Evolutionary conservation across 208 protist species (phyloP), one percentile per base, ranked within the genome.

Genomic region (Naegleria gruberi): DNA sequence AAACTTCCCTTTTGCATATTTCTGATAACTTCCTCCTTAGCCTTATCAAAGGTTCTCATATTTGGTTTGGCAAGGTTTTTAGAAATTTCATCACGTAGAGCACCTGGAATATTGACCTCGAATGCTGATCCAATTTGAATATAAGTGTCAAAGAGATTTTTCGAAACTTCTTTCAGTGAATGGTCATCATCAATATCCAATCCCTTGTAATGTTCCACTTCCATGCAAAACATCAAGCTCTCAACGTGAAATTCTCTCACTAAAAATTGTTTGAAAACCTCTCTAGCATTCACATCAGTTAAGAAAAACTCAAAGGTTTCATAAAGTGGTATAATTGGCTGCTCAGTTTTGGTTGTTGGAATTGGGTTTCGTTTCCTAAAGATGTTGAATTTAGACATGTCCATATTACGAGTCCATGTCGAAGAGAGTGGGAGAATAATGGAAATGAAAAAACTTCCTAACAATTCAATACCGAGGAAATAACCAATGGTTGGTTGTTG

Each of bases 201-300:
- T 37, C 30, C 8, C 26, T 45, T 47, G 8, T 51, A 47, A 37
- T 51, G 51, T 46, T 47, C 6, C 17, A 86, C 42, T 47, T 86
- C 82, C 23, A 42, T 86, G 41, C 37, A 30, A 47, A 86, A 86
- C 82, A 86, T 86, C 12, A 86, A 34, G 51, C 41, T 86, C 34
- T 86, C 82, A 34, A 86, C 82, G 19, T n/a, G 41, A 8, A 86
- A 86, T 37, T 86, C 82, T 51, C 82, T 15, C 37, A 86, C 82
- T 0, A 86, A 42, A 19, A 86, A 86, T 47, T 86, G 82, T 47
- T 86, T 86, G 42, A 86, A 86, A 45, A 47, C 17, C 41, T 86
- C 82, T 47, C 82, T 86, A 34, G 42, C 82, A 40, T 47, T n/a
- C 7, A 5, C n/a, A 30, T 86, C 26, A 51, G 6, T 19, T 86